These are phyloP conservation scores for Ustilago bromivora DNA, from an alignment of 1,284 basidiomycete genomes.

Conservation along the genomic window DNA sequence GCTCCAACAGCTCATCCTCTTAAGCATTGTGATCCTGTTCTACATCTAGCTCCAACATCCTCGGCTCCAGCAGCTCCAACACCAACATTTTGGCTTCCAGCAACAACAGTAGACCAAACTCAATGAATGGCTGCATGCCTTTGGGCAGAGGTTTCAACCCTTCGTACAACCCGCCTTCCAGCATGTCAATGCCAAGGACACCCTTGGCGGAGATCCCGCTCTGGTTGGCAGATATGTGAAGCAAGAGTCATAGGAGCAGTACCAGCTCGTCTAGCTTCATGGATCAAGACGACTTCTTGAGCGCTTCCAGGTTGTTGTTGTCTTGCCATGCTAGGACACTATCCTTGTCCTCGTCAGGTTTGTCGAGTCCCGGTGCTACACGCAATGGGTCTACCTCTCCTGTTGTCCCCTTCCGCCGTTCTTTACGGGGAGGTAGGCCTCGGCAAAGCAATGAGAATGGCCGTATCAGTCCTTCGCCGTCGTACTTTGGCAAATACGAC, in stretches of 20 bases:
- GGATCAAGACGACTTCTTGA: conserved; percentile 35
- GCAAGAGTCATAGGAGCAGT: conserved; percentile 44
- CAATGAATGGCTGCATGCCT: conserved; percentile 21
- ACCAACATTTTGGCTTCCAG: conserved; percentile 46
- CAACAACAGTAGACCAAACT: conserved; percentile 27
- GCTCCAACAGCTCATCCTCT: conserved; percentile 33
- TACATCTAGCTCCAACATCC: conserved; percentile 33
- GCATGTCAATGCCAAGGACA: conserved; percentile 43
- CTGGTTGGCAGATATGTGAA: conserved; percentile 52
- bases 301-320: conserved; percentile 11
- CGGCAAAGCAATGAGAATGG: conserved; percentile 47
- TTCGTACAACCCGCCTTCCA: conserved; percentile 29
- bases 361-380: conserved; percentile 25
- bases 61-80: conserved; percentile 35
- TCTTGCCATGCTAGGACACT: conserved; percentile 36
- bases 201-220: conserved; percentile 52
- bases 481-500: conserved; percentile 44
- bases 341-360: conserved; percentile 28
- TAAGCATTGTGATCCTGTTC: conserved; percentile 42
- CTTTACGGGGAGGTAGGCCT: conserved; percentile 27
- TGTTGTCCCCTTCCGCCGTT: conserved; percentile 36
- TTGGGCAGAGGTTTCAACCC: conserved; percentile 34
- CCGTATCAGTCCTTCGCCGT: conserved; percentile 38
- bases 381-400: conserved; percentile 46
- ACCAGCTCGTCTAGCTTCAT: conserved; percentile 35